These are phyloP conservation scores for Fusarium pseudograminearum DNA, from an alignment of 2,329 filamentous ascomycete species.

Conservation along the genomic window DNA sequence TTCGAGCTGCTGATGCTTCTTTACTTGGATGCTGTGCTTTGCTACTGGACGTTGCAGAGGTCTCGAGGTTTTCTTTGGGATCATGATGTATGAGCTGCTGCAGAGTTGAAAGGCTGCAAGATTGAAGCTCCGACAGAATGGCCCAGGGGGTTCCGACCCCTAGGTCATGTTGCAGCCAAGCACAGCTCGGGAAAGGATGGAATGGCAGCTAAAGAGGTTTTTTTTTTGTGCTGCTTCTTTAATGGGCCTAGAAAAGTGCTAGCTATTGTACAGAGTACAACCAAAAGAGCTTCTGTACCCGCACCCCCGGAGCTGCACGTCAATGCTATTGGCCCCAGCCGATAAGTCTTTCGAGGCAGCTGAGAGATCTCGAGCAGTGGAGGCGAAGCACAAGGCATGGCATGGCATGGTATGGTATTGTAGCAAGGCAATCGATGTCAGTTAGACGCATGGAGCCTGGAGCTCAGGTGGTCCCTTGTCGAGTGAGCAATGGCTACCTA, in stretches of 20 bases:
- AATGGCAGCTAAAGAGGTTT: slow-evolving; percentile 29
- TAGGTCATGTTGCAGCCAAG: slow-evolving; percentile 21
- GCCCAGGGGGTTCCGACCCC: slow-evolving; percentile 22
- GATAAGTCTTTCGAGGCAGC: slow-evolving; percentile 48
- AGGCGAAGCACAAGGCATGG: slow-evolving; percentile 36
- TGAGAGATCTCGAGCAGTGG: slow-evolving; percentile 44
- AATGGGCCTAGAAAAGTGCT: slow-evolving; percentile 43
- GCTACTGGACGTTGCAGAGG: slow-evolving; percentile 24
- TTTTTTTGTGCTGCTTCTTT: slow-evolving; percentile 38
- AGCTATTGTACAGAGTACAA: slow-evolving; percentile 2
- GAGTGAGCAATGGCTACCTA: slow-evolving; percentile 28
- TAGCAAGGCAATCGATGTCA: slow-evolving; percentile 14
- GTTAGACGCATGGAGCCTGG: slow-evolving; percentile 30
- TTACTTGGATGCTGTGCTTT: slow-evolving; percentile 30
- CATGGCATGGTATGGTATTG: not conserved
- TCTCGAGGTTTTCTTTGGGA: slow-evolving; percentile 10
- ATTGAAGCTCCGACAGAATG: slow-evolving; percentile 39
- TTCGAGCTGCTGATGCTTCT: slow-evolving; percentile 44
- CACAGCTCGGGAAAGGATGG: slow-evolving; percentile 31
- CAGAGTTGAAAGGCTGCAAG: slow-evolving; percentile 32
- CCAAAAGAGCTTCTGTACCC: slow-evolving; percentile 42
- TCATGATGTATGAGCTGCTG: slow-evolving; percentile 9
- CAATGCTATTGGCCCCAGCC: slow-evolving; percentile 42
- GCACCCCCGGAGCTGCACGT: slow-evolving; percentile 44
- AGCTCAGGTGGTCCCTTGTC: slow-evolving; percentile 41